Evolutionary conservation across 2,329 filamentous ascomycete genomes (phyloP).

Genomic region (Scedosporium boydii): DNA sequence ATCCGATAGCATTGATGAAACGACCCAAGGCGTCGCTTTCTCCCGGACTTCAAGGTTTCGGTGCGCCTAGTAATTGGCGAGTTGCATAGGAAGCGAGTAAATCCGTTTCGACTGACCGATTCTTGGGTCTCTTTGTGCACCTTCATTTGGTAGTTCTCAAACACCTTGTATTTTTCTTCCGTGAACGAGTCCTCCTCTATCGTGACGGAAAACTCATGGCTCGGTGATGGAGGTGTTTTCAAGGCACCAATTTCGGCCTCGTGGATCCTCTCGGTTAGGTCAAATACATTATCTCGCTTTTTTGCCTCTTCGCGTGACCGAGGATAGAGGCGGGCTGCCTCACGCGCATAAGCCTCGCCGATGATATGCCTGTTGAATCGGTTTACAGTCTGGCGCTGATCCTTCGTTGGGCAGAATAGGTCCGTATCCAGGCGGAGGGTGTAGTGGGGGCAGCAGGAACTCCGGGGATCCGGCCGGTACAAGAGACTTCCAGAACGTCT

Average conservation of each 20-base stretch:
- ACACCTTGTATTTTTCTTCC: slow-evolving; percentile 66
- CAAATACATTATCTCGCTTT: slow-evolving; percentile 57
- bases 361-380: slow-evolving; percentile 64
- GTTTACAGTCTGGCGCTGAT: slow-evolving; percentile 68
- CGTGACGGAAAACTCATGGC: slow-evolving; percentile 58
- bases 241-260: slow-evolving; percentile 52
- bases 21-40: slow-evolving; percentile 52
- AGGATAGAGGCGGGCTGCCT: slow-evolving; percentile 54
- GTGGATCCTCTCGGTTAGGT: slow-evolving; percentile 57
- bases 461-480: slow-evolving; percentile 68
- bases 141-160: slow-evolving; percentile 62
- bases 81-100: slow-evolving; percentile 63
- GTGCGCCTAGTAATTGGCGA: slow-evolving; percentile 51
- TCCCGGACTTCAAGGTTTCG: slow-evolving; percentile 34
- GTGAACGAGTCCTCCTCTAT: slow-evolving; percentile 63
- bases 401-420: slow-evolving; percentile 55
- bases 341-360: slow-evolving; percentile 57
- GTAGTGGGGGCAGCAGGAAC: slow-evolving; percentile 88
- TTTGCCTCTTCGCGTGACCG: slow-evolving; percentile 56
- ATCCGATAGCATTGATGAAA: slow-evolving; percentile 77
- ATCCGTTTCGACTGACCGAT: slow-evolving; percentile 51
- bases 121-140: slow-evolving; percentile 59
- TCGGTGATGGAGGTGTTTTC: slow-evolving; percentile 51
- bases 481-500: slow-evolving; percentile 62
- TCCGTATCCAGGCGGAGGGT: slow-evolving; percentile 64